phyloP scores from a whole-genome alignment of 371 early-diverging fungal species.

The Amoeboaphelidium protococcarum region DNA sequence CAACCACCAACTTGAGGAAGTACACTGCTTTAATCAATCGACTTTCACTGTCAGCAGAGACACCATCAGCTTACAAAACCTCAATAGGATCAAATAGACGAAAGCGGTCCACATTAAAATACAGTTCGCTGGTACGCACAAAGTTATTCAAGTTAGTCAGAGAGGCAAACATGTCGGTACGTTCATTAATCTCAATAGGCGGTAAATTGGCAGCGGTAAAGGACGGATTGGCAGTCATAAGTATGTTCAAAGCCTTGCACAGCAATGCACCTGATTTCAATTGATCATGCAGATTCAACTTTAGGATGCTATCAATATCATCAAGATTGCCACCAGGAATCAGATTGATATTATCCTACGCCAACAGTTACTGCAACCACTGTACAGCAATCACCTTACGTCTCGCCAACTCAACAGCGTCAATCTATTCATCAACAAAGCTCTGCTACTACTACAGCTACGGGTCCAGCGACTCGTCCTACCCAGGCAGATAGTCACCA shows the following conservation, averaged over 20 bases:
- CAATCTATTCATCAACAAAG: too few species aligned
- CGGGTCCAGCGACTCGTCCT: too few species aligned
- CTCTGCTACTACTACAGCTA: too few species aligned
- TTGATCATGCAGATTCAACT: not conserved
- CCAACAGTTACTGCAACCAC: too few species aligned
- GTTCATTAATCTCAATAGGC: not conserved
- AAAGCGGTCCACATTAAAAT: not conserved
- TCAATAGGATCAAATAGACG: not conserved
- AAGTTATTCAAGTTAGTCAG: not conserved
- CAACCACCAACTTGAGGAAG: not conserved
- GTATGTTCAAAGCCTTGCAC: not conserved
- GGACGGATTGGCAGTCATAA: not conserved
- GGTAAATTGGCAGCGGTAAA: not conserved
- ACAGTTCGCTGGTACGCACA: not conserved
- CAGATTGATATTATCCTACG: too few species aligned
- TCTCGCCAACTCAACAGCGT: too few species aligned
- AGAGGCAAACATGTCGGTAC: not conserved
- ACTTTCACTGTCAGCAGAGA: not conserved
- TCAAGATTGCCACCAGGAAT: too few species aligned
- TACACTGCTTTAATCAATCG: not conserved
- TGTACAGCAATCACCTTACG: too few species aligned
- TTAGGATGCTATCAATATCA: too few species aligned
- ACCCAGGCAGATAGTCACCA: too few species aligned
- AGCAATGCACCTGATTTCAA: not conserved
- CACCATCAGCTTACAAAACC: not conserved